These are phyloP conservation scores for Colletotrichum sp. DNA, from an alignment of 2,329 filamentous ascomycete genomes.

Conservation along the genomic window DNA sequence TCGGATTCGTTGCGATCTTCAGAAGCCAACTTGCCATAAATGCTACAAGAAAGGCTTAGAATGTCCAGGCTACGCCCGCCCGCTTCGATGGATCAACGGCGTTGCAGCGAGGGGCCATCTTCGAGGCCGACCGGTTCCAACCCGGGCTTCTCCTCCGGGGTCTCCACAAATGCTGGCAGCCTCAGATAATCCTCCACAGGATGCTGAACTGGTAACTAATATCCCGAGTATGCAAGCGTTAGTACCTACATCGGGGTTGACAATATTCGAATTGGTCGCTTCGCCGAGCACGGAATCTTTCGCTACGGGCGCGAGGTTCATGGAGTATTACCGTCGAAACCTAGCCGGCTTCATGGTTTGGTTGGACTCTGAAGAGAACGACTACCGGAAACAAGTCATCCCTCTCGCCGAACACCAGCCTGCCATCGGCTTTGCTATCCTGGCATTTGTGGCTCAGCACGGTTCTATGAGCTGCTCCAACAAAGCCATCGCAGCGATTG, in stretches of 20 bases:
- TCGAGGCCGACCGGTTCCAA: neutral
- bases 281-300: neutral
- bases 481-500: conserved; percentile 21
- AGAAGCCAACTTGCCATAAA: conserved; percentile 28
- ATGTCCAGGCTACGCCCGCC: conserved; percentile 30
- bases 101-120: conserved; percentile 30
- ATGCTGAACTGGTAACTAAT: too few relatives aligned
- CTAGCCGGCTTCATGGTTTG: conserved; percentile 35
- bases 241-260: too few relatives aligned
- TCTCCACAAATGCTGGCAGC: neutral
- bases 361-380: conserved; percentile 32
- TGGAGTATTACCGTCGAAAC: conserved; percentile 33
- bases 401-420: conserved; percentile 29
- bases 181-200: neutral
- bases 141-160: neutral
- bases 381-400: conserved; percentile 29
- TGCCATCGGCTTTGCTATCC: conserved; percentile 30
- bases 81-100: conserved; percentile 32
- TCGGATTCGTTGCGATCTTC: conserved; percentile 32
- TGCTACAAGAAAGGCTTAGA: conserved; percentile 31
- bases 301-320: conserved; percentile 24
- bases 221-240: neutral
- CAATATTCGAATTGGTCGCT: neutral
- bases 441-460: conserved; percentile 32
- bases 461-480: conserved; percentile 7